phyloP scores from a whole-genome alignment of 352 stramenopile genomes.

The Pythium apleroticum region DNA sequence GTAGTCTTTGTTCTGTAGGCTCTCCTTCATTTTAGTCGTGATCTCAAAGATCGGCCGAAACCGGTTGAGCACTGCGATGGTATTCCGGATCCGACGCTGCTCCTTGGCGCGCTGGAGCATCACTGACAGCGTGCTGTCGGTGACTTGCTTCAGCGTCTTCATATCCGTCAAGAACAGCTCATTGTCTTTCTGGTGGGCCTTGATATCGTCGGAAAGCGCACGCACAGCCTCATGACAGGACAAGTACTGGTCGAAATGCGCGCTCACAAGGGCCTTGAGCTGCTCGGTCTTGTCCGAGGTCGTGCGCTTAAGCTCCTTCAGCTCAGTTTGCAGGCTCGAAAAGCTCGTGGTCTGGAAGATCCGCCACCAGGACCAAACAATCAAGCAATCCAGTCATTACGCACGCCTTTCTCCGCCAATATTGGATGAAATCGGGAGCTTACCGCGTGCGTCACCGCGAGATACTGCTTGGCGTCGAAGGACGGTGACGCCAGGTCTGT shows the following conservation, averaged over 20 bases:
- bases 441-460: conserved; percentile 68
- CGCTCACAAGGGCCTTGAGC: conserved; percentile 77
- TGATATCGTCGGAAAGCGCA: conserved; percentile 58
- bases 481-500: conserved; percentile 56
- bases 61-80: conserved; percentile 60
- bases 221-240: conserved; percentile 80
- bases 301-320: conserved; percentile 67
- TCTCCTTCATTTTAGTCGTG: conserved; percentile 73
- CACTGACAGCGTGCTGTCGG: conserved; percentile 68
- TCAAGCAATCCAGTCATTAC: not conserved
- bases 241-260: conserved; percentile 84
- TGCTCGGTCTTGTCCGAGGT: conserved; percentile 85
- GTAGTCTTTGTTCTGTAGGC: conserved; percentile 61
- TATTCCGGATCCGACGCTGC: conserved; percentile 75
- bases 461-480: conserved; percentile 64
- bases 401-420: not conserved
- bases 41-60: conserved; percentile 75
- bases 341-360: conserved; percentile 57
- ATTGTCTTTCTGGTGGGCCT: conserved; percentile 57
- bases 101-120: conserved; percentile 77
- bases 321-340: conserved; percentile 52
- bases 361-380: not conserved
- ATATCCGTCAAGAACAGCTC: conserved; percentile 51
- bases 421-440: not conserved
- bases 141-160: conserved; percentile 55